Conservation (phyloP, 345 rosid genomes). For the Zanthoxylum bungeanum region DNA sequence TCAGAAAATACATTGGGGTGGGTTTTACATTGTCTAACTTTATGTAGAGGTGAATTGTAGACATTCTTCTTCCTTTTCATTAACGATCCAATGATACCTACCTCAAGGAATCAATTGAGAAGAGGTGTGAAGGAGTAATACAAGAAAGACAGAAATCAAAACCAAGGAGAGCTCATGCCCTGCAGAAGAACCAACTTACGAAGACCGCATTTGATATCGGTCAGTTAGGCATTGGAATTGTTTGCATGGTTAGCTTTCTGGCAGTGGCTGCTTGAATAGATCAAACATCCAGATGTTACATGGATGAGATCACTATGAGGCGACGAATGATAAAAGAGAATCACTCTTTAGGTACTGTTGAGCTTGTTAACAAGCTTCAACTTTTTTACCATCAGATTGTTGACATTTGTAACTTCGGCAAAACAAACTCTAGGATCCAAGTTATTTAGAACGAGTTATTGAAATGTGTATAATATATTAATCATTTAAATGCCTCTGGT, state of each 20-base stretch:
- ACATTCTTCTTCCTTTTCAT: background rate
- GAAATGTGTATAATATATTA: background rate
- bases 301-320: conserved; percentile 17
- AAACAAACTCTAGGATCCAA: background rate
- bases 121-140: conserved; percentile 96
- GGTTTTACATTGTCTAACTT: conserved; percentile 1
- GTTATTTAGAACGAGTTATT: background rate
- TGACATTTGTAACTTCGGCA: background rate
- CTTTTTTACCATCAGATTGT: background rate
- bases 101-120: conserved; percentile 85
- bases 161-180: conserved; percentile 30
- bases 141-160: conserved; percentile 43
- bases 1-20: background rate
- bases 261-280: background rate
- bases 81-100: conserved; percentile 57
- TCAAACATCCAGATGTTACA: background rate
- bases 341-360: conserved; percentile 44
- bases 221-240: background rate
- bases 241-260: background rate
- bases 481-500: conserved; percentile 14
- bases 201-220: conserved; percentile 33
- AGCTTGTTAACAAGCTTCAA: background rate
- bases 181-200: conserved; percentile 34
- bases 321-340: conserved; percentile 89
- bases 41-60: background rate